Evolutionary conservation across 2,329 filamentous ascomycete genomes (phyloP).

Genomic region (Penicillium janthinellum): DNA sequence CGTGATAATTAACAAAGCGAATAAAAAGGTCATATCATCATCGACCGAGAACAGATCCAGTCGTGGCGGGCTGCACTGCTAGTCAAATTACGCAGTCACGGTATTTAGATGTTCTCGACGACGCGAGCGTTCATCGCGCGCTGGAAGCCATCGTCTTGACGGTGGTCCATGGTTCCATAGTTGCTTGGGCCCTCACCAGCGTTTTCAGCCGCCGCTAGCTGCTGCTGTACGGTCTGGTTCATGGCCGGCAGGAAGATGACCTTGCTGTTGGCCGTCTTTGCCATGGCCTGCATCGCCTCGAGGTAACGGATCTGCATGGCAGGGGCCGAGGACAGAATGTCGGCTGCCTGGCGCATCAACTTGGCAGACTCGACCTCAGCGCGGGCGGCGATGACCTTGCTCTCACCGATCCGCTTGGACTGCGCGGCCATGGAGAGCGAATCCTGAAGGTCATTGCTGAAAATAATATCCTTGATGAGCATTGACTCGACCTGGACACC

Average conservation of each 20-base stretch:
- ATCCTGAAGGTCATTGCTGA: slow-evolving; percentile 92
- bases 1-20: slow-evolving; percentile 19
- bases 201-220: slow-evolving; percentile 53
- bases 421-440: slow-evolving; percentile 97
- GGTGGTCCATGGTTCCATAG: slow-evolving; percentile 44
- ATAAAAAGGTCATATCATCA: slow-evolving; percentile 22
- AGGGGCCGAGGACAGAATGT: slow-evolving; percentile 86
- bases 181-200: slow-evolving; percentile 59
- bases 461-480: slow-evolving; percentile 99
- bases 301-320: slow-evolving; percentile 99
- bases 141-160: slow-evolving; percentile 66
- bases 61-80: neutral
- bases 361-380: slow-evolving; percentile 96
- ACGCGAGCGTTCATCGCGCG: slow-evolving; percentile 78
- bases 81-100: neutral
- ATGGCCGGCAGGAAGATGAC: slow-evolving; percentile 77
- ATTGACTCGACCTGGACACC: slow-evolving; percentile 96
- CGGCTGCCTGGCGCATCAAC: slow-evolving; percentile 80
- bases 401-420: slow-evolving; percentile 96
- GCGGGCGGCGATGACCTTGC: slow-evolving; percentile 95
- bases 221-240: slow-evolving; percentile 59
- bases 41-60: neutral
- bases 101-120: slow-evolving; percentile 77
- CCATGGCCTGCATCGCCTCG: slow-evolving; percentile 98
- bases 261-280: slow-evolving; percentile 86